Evolutionary conservation across 805 yeast species (phyloP).

Genomic region (Starmera pachycereana): DNA sequence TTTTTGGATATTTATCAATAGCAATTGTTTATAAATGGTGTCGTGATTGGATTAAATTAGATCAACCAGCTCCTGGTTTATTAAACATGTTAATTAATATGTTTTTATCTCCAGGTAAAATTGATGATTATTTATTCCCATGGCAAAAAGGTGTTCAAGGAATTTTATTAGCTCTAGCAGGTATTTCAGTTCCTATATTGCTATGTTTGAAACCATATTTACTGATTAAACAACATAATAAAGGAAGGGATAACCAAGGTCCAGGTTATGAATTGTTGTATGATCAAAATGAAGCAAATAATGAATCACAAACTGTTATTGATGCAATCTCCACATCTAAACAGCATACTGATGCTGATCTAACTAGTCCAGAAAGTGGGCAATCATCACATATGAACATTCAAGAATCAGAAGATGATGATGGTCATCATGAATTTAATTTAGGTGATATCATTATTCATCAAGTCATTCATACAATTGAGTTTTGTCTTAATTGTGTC

Average conservation of each 20-base stretch:
- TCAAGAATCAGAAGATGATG: conserved; percentile 34
- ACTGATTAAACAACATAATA: conserved; percentile 46
- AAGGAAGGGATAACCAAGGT: conserved; percentile 23
- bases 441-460: conserved; percentile 95
- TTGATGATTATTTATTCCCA: conserved; percentile 68
- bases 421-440: conserved; percentile 32
- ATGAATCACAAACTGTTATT: conserved; percentile 16
- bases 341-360: no score
- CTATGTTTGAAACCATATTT: conserved; percentile 75
- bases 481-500: conserved; percentile 92
- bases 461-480: conserved; percentile 96
- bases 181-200: conserved; percentile 88
- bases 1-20: conserved; percentile 84
- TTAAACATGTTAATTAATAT: conserved; percentile 91
- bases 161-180: conserved; percentile 60
- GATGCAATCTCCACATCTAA: conserved; percentile 4
- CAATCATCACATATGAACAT: conserved; percentile 33
- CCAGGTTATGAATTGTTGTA: conserved; percentile 40
- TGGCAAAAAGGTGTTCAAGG: conserved; percentile 78
- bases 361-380: conserved; percentile 36
- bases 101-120: conserved; percentile 88
- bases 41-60: conserved; percentile 77
- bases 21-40: conserved; percentile 91
- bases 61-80: conserved; percentile 80
- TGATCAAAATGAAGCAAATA: conserved; percentile 17